Conservation (phyloP, 106 monocot genomes). For the Hemerocallis citrina region DNA sequence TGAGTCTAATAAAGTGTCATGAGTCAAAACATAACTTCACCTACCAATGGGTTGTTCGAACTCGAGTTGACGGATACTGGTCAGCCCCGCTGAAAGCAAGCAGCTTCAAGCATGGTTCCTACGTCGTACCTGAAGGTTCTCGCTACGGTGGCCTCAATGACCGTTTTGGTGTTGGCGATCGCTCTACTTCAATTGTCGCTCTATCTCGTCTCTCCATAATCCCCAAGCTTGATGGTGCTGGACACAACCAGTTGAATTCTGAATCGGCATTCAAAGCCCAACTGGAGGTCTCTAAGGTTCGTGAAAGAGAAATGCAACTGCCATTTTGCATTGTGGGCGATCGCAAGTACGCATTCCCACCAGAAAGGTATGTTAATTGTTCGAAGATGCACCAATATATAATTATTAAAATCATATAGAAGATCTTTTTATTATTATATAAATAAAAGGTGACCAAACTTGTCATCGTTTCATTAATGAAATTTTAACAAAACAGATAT, state of each 20-base stretch:
- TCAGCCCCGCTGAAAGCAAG: conserved; percentile 24
- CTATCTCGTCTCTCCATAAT: conserved; percentile 61
- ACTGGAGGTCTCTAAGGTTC: conserved; percentile 12
- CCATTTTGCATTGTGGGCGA: conserved; percentile 76
- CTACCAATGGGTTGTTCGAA: conserved; percentile 71
- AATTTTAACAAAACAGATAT: too few species aligned
- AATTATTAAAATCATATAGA: too few species aligned
- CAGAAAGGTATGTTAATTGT: conserved; percentile 17
- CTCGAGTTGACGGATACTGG: conserved; percentile 84
- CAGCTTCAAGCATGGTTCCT: conserved; percentile 21
- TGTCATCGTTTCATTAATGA: too few species aligned
- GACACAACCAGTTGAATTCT: conserved; percentile 48
- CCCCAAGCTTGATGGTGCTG: conserved; percentile 34
- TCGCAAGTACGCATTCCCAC: conserved; percentile 64
- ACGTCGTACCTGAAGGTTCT: conserved; percentile 64
- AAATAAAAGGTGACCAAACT: too few species aligned
- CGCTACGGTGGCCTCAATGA: conserved; percentile 72
- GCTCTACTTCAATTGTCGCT: conserved; percentile 23
- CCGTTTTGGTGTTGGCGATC: conserved; percentile 67
- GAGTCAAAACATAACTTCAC: conserved; percentile 43
- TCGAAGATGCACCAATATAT: too few species aligned
- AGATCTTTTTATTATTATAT: too few species aligned
- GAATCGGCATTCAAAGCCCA: conserved; percentile 76
- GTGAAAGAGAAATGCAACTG: not conserved
- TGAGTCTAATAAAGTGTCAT: conserved; percentile 33